Base-by-base conservation (phyloP, 768 basidiomycete genomes). In the Krasilnikovozyma curviuscula region DNA sequence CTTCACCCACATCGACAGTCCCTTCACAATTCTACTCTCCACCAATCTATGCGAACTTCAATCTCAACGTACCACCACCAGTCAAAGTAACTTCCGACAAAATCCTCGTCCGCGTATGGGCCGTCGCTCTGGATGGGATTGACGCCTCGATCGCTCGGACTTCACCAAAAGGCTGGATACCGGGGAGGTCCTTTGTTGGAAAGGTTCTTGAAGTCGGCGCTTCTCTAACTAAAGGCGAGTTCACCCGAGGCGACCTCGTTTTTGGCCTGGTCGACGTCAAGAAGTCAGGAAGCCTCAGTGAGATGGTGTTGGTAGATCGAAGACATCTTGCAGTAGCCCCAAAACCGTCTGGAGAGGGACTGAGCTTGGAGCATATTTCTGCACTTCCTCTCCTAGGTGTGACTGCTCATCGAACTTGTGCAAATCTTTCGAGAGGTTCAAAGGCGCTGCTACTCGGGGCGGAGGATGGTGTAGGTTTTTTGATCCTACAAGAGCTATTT, bases 21-120 rank as follows among this genome's bases (percentile, higher is more conserved):
- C 29, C 45, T 13, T 33, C 45, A 8, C 45, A 34, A 31, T 37
- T 46, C 21, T 25, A 35, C 18, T 45, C 44, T 25, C 35, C 45
- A 30, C 50, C 33, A 12, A 14, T 40, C 48, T 33, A 34, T 46
- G 45, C 50, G 42, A 33, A 28, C n/a, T 31, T 14, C 24, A 16
- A 19, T 24, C 8, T 49, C 5, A 49, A 51, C 31, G 44, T 45
- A 1, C 47, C 54, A 5, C 49, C 54, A 5, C 49, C 44, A 12
- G 57, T 54, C 25, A 49, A 53, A 3, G 30, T 57, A 2, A 24
- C 40, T 4, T 41, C 30, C 19, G 54, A 55, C 14, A 51, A 57
- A 44, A 48, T 60, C 16, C 46, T 62, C 29, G 57, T 62, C 18
- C 55, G 59, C 39, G 49, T 58, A 21, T 50, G 57, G 41, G 57